Percentiles rank a stretch among this genome's conserved stretches.
Conservation (phyloP, 2,329 filamentous ascomycete genomes). For the Botrytis cinerea region DNA sequence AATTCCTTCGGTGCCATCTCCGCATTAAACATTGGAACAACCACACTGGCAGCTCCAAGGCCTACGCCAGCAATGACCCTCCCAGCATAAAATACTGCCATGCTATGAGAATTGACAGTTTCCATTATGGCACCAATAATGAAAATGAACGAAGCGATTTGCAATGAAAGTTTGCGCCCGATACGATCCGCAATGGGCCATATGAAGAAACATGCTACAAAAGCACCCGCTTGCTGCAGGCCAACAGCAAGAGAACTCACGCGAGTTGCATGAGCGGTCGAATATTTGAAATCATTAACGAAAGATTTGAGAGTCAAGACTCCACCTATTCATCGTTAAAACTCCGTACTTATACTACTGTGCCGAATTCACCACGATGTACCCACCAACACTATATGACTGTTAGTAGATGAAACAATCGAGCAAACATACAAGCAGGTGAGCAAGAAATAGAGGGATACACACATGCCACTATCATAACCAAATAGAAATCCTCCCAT, state of each 20-base stretch:
- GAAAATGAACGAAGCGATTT: conserved; percentile 34
- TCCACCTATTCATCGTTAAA: neutral
- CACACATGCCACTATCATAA: conserved; percentile 43
- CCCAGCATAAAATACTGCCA: conserved; percentile 46
- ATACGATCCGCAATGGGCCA: neutral
- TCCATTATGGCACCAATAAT: conserved; percentile 46
- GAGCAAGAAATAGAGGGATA: neutral
- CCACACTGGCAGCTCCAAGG: conserved; percentile 48
- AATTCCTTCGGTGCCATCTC: conserved; percentile 48
- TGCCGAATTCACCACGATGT: too few species aligned
- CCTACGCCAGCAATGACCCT: conserved; percentile 51
- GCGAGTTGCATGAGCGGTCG: conserved; percentile 36
- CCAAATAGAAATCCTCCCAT: conserved; percentile 53
- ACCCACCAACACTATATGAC: conserved; percentile 37
- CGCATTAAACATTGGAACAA: conserved; percentile 48
- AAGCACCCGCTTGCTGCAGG: conserved; percentile 50
- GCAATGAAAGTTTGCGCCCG: neutral
- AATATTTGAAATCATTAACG: conserved; percentile 47
- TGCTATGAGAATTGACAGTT: conserved; percentile 47
- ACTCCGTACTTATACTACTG: neutral
- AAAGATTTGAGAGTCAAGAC: conserved; percentile 43
- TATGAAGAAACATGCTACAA: conserved; percentile 51
- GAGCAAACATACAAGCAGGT: neutral
- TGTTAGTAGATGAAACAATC: neutral
- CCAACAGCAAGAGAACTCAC: conserved; percentile 1